Conservation (phyloP, 2,329 filamentous ascomycete species). For the Alternaria hordeiaustralica region DNA sequence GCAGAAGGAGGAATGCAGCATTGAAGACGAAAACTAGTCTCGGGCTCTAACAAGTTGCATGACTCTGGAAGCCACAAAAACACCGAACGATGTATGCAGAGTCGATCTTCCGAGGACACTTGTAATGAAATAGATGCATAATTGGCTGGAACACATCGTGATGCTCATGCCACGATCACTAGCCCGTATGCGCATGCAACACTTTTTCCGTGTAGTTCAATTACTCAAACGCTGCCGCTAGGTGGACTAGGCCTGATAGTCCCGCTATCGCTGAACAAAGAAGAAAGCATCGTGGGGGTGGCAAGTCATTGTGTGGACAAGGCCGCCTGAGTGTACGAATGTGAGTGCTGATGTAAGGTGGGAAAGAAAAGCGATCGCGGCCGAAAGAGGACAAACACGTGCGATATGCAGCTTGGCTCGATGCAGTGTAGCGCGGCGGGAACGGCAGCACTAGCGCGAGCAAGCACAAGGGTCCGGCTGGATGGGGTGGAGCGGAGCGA, state of each 20-base stretch:
- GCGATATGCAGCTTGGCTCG: background rate
- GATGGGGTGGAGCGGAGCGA: constrained; percentile 4
- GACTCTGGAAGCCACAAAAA: background rate
- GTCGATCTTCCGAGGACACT: background rate
- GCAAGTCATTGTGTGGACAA: background rate
- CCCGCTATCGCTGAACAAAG: background rate
- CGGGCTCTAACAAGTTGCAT: background rate
- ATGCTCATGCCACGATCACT: background rate
- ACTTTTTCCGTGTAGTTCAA: background rate
- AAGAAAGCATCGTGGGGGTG: background rate
- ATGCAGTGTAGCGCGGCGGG: constrained; percentile 6
- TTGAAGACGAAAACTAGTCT: background rate
- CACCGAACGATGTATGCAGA: background rate
- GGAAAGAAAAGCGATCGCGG: background rate
- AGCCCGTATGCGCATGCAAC: background rate
- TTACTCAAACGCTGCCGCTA: background rate
- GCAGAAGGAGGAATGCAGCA: background rate
- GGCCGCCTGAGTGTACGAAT: background rate
- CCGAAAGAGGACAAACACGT: constrained; percentile 5
- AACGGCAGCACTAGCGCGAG: constrained; percentile 13
- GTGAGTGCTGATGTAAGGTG: background rate
- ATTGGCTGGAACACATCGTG: background rate
- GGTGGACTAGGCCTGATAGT: background rate
- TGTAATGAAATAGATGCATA: background rate
- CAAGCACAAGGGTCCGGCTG: constrained; percentile 3